Percentiles rank a stretch among this genome's conserved stretches.
phyloP scores from a whole-genome alignment of 371 early-diverging fungal genomes.

The Rhizomucor miehei region DNA sequence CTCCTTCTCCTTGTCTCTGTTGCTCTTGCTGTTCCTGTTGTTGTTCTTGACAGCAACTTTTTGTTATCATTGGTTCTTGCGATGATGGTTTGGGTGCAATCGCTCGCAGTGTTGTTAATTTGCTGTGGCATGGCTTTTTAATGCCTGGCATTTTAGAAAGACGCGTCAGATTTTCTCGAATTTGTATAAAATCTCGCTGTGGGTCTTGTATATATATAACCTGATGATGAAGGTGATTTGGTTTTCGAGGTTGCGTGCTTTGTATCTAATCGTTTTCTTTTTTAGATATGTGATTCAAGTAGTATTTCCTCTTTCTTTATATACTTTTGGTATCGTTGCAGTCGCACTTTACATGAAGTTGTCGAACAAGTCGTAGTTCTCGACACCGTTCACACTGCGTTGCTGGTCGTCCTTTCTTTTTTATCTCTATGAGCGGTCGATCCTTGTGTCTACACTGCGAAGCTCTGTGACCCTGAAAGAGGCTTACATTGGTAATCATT shows the following conservation, averaged over 20 bases:
- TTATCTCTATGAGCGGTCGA: constrained; percentile 64
- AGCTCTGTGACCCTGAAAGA: constrained; percentile 59
- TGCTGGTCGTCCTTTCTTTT: constrained; percentile 76
- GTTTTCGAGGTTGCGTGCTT: too few relatives aligned
- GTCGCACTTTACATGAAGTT: constrained; percentile 73
- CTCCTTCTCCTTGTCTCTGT: too few relatives aligned
- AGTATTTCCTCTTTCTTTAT: too few relatives aligned
- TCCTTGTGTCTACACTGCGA: constrained; percentile 58
- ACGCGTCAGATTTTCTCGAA: too few relatives aligned
- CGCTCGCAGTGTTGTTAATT: constrained; percentile 2
- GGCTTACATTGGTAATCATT: background rate
- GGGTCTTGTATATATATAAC: too few relatives aligned
- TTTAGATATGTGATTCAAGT: too few relatives aligned
- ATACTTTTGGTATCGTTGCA: constrained; percentile 37
- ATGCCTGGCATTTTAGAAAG: too few relatives aligned
- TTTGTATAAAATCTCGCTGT: too few relatives aligned
- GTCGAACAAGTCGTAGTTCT: constrained; percentile 66
- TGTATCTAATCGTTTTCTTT: too few relatives aligned
- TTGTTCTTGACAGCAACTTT: background rate
- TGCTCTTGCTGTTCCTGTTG: constrained; percentile 1
- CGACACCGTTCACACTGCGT: constrained; percentile 79
- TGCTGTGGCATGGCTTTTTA: background rate
- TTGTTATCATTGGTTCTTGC: background rate
- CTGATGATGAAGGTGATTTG: too few relatives aligned
- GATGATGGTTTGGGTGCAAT: constrained; percentile 18